Conservation (phyloP, 441 rosid species). For the Raphanus hybrid region DNA sequence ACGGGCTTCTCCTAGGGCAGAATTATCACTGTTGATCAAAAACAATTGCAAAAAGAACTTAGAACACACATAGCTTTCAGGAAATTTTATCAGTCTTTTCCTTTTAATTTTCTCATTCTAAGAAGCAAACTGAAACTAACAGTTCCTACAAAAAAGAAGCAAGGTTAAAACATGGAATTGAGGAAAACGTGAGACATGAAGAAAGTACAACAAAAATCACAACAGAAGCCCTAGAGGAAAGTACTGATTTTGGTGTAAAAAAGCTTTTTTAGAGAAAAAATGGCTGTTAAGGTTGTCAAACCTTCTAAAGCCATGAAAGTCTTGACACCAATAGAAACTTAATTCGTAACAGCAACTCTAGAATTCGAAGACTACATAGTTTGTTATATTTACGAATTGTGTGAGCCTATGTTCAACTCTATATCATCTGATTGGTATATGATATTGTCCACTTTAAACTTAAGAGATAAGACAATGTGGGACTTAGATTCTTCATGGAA, state of each 20-base stretch:
- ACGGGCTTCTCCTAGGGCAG: neutral
- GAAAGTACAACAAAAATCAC: neutral
- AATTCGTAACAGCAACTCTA: neutral
- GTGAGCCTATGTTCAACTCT: too few relatives aligned
- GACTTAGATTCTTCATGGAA: too few relatives aligned
- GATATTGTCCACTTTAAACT: too few relatives aligned
- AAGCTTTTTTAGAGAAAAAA: neutral
- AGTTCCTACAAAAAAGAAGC: neutral
- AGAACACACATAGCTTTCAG: neutral
- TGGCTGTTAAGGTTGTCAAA: neutral
- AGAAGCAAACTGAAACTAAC: neutral
- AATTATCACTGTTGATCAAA: neutral
- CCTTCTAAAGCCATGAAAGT: neutral
- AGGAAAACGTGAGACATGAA: neutral
- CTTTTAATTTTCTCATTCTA: neutral
- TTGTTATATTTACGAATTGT: too few relatives aligned
- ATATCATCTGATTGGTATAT: too few relatives aligned
- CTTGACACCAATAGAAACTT: neutral
- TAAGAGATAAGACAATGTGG: too few relatives aligned
- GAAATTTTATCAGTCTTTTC: neutral
- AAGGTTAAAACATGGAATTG: neutral
- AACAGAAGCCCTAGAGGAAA: neutral
- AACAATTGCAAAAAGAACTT: neutral
- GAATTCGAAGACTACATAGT: neutral
- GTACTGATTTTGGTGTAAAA: neutral